A percentile compares a stretch with the other conserved stretches of the same genome.
Evolutionary conservation across 1,284 basidiomycete species (phyloP).

Genomic region (Sporisorium reilianum): DNA sequence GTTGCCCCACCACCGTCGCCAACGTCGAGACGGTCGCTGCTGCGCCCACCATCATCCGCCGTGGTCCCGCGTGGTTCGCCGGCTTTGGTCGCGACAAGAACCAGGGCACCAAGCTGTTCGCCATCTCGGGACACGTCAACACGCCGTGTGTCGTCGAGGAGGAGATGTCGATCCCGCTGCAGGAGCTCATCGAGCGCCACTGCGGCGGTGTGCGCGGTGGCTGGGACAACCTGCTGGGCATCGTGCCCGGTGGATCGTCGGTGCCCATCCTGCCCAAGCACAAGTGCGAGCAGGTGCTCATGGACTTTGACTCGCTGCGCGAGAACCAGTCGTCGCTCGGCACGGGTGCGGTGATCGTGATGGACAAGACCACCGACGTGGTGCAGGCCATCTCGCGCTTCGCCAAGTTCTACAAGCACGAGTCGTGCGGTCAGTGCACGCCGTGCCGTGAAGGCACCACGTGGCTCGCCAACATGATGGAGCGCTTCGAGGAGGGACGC

Average conservation of each 20-base stretch:
- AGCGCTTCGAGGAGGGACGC: conserved; percentile 82
- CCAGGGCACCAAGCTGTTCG: conserved; percentile 96
- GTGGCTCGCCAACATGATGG: conserved; percentile 69
- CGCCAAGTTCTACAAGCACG: conserved; percentile 82
- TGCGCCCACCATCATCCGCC: conserved; percentile 93
- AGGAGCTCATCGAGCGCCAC: conserved; percentile 94
- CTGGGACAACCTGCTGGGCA: conserved; percentile 95
- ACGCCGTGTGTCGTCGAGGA: conserved; percentile 98
- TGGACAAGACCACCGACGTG: conserved; percentile 97
- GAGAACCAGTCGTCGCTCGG: conserved; percentile 94
- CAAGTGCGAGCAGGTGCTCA: conserved; percentile 71
- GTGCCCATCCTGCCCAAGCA: conserved; percentile 90
- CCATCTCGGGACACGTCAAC: conserved; percentile 94
- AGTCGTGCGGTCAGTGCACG: conserved; percentile 98
- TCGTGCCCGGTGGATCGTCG: conserved; percentile 93
- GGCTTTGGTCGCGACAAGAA: conserved; percentile 92
- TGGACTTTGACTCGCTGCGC: conserved; percentile 98
- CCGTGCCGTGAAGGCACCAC: conserved; percentile 86
- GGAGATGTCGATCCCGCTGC: conserved; percentile 96
- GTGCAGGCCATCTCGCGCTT: conserved; percentile 87
- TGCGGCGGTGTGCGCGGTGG: conserved; percentile 94
- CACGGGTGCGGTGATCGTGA: conserved; percentile 97
- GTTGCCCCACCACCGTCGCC: conserved; percentile 95
- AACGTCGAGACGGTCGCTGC: conserved; percentile 99
- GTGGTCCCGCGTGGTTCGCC: conserved; percentile 93